phyloP scores from a whole-genome alignment of 257 asterid genomes.

The Solanum sejunctum region DNA sequence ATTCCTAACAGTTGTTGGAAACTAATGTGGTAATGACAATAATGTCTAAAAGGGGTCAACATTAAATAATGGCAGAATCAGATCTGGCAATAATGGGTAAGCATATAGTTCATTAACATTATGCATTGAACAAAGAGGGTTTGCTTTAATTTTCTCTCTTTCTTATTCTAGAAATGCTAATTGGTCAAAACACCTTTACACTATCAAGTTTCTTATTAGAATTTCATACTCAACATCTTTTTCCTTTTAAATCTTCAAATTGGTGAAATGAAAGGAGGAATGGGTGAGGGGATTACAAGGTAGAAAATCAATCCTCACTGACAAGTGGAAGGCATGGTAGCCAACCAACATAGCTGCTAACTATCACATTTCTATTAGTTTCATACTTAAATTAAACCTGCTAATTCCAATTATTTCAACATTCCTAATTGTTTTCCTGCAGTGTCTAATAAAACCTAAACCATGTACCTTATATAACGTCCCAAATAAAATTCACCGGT shows the following conservation, averaged over 20 bases:
- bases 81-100: neutral
- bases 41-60: neutral
- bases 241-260: too few species aligned
- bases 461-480: neutral
- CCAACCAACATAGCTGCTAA: too few species aligned
- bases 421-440: neutral
- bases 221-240: too few species aligned
- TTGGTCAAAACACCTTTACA: too few species aligned
- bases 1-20: neutral
- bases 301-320: too few species aligned
- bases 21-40: neutral
- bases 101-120: neutral
- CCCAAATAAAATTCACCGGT: neutral
- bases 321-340: too few species aligned
- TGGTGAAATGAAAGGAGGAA: too few species aligned
- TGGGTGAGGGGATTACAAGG: too few species aligned
- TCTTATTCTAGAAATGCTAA: neutral
- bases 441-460: neutral
- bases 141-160: neutral
- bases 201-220: too few species aligned
- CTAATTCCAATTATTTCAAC: neutral
- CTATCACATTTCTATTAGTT: too few species aligned
- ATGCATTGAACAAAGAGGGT: neutral
- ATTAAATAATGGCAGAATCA: neutral
- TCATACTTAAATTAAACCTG: neutral